phyloP scores from a whole-genome alignment of 805 yeast genomes.

The Saturnispora saitoi region DNA sequence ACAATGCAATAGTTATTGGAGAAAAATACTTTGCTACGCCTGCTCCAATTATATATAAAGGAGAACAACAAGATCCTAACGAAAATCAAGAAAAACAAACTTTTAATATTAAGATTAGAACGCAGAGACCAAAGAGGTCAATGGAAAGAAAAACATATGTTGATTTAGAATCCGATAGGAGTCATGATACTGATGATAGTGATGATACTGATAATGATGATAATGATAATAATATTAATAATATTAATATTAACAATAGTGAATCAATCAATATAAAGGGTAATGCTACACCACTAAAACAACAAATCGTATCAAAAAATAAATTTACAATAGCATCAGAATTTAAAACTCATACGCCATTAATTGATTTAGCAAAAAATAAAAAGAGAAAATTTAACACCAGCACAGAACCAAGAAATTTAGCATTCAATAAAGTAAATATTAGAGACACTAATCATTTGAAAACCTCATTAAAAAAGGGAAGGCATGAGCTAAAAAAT shows the following conservation, averaged over 20 bases:
- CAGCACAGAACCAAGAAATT: neutral
- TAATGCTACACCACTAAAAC: neutral
- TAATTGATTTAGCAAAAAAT: neutral
- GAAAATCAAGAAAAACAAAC: neutral
- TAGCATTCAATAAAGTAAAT: neutral
- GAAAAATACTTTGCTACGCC: neutral
- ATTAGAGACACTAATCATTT: neutral
- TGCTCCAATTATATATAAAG: neutral
- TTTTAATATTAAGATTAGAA: neutral
- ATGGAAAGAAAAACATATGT: neutral
- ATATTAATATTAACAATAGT: neutral
- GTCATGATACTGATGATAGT: neutral
- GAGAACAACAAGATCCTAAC: neutral
- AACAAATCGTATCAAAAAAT: neutral
- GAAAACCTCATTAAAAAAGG: neutral
- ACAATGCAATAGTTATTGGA: conserved; percentile 1
- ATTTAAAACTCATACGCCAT: neutral
- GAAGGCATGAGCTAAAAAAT: neutral
- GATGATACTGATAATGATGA: no score
- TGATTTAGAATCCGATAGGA: neutral
- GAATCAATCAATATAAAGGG: neutral
- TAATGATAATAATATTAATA: no score
- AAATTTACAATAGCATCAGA: neutral
- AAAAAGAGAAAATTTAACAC: neutral
- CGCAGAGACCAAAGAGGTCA: neutral